phyloP scores from a whole-genome alignment of 306 rosid species.

The Fragaria ananassa region DNA sequence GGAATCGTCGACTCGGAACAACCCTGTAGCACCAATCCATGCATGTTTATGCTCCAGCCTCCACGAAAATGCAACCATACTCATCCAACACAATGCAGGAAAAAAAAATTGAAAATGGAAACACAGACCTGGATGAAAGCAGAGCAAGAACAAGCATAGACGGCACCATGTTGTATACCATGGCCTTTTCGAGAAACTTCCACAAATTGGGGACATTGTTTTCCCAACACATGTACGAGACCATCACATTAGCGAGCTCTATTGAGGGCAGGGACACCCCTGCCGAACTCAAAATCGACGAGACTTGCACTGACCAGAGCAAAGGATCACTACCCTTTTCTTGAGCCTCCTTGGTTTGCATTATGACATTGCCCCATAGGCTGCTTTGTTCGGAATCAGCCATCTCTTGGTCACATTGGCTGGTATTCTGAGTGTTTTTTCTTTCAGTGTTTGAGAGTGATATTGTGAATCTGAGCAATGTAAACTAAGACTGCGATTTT shows the following conservation, averaged over 20 bases:
- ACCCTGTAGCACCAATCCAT: conserved; percentile 49
- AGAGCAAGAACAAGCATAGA: conserved; percentile 69
- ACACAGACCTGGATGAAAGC: conserved; percentile 54
- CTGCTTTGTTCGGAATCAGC: conserved; percentile 22
- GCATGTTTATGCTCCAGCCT: neutral
- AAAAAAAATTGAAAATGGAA: neutral
- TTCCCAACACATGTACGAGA: conserved; percentile 82
- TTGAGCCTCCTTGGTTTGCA: conserved; percentile 56
- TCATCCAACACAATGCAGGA: neutral
- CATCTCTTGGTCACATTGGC: conserved; percentile 20
- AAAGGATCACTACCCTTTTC: conserved; percentile 65
- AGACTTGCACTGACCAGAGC: conserved; percentile 69
- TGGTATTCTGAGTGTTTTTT: neutral
- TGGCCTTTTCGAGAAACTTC: conserved; percentile 77
- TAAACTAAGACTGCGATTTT: neutral
- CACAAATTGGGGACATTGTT: conserved; percentile 69
- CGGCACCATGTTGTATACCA: conserved; percentile 54
- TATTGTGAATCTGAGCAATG: neutral
- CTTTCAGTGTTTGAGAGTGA: neutral
- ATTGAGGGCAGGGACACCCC: conserved; percentile 63
- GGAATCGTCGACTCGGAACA: conserved; percentile 64
- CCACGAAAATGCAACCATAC: neutral
- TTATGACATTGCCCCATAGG: conserved; percentile 46
- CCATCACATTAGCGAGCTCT: conserved; percentile 55
- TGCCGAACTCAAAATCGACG: conserved; percentile 55